Base-by-base conservation (phyloP, 257 asterid species). In the Scutellaria barbata region DNA sequence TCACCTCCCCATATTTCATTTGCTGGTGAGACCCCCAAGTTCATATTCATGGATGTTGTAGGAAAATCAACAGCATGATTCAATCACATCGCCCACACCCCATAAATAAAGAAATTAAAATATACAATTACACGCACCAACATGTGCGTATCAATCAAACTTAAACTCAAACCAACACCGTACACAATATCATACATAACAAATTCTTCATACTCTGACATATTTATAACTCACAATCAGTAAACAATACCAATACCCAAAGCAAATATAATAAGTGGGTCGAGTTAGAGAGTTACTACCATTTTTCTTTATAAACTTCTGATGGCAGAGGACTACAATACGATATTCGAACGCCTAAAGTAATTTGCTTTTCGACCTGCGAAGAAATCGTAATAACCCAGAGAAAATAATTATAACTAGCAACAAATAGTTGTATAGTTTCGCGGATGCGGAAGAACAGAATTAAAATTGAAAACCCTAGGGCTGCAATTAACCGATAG, bases 221-320 rank as follows among this genome's bases (percentile, higher is more conserved):
- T 8, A 63, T 33, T 53, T 35, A 25, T 39, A 35, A 76, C 17
- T 63, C 76, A 14, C 14, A 56, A 50, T 5, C 45, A 50, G n/a
- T 16, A 2, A 60, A 6, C n/a, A 61, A 13, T 37, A 45, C 25
- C 66, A 8, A 17, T 20, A 47, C 9, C 9, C 1, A 35, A 40
- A 72, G 42, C 8, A 46, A 52, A 7, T 74, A 25, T 74, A 25
- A 54, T 4, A 68, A 65, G 22, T 5, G 68, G 12, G 9, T 11
- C 45, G 61, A 52, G 33, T 25, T 39, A 25, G 20, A 25, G 53
- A 40, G 13, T 13, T 25, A 16, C 67, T 73, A 78, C 82, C 82
- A 73, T 73, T 7, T 72, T 30, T 9, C 17, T 35, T 41, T 53
- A 5, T 9, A n/a, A 46, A 58, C 7, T 45, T 62, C 59, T 43